Base-by-base conservation (phyloP, 352 stramenopile genomes). In the Phytophthora pseudosyringae region DNA sequence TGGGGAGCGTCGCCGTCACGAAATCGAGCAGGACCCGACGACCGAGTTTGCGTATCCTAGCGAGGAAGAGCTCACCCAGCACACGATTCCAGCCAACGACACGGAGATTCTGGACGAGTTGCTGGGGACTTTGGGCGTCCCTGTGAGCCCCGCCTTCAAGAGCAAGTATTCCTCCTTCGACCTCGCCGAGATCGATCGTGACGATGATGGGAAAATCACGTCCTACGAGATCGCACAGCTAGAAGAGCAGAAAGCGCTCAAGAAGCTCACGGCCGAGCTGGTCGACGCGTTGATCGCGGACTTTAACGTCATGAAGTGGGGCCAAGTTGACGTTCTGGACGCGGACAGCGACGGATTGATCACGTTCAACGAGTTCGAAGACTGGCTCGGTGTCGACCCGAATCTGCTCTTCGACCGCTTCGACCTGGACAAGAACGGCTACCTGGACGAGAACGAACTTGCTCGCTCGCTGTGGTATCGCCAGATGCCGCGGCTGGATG, bases 351-450 rank as follows among this genome's bases (percentile, higher is more conserved):
- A 92, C 49, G 78, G 72, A 3, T 31, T 71, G 29, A 91, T 95
- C 61, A 91, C 74, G 0, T 94, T 82, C 48, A 16, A 29, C 0
- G 87, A 95, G 56, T 95, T 95, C 49, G 71, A 83, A 16, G 44
- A 29, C 5, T 95, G 87, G 87, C 35, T 95, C 32, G 84, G 84
- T 1, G 18, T 84, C 10, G 87, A 95, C 54, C 76, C 85, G 5
- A 87, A 87, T 40, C 49, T 95, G n/a, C 53, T 94, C 49, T 95
- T 95, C 53, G 87, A 94, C 41, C 74, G 73, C 33, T 95, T 91
- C 51, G 87, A 95, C 40, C 38, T 93, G 32, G 87, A 95, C 76
- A 95, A 95, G 60, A 93, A 82, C 39, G 87, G 85, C 1, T 94
- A 84, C 40, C 55, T 95, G 36, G 87, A 95, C 52, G 87, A 95